phyloP scores from a whole-genome alignment of 805 yeast genomes.

The Saturnispora sekii region DNA sequence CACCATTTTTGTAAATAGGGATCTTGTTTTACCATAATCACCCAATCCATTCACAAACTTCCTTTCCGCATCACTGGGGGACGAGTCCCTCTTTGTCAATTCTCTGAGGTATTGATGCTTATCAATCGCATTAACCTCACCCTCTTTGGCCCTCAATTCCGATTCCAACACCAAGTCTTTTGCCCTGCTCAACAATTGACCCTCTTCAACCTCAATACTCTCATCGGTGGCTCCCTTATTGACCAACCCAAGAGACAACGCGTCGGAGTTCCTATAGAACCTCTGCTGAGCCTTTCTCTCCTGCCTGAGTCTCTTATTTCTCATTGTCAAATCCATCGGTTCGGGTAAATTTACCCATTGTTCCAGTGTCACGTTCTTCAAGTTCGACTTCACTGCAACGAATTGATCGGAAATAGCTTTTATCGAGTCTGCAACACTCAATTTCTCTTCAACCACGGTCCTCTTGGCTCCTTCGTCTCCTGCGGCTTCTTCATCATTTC shows the following conservation, averaged over 20 bases:
- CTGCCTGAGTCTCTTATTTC: slow-evolving; percentile 62
- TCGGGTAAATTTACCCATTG: slow-evolving; percentile 85
- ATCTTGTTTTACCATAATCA: slow-evolving; percentile 50
- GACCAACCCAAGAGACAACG: slow-evolving; percentile 33
- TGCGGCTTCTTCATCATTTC: slow-evolving; percentile 1
- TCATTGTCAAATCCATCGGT: slow-evolving; percentile 75
- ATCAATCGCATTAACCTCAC: slow-evolving; percentile 27
- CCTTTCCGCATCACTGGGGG: slow-evolving; percentile 10
- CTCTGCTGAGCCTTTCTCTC: slow-evolving; percentile 55
- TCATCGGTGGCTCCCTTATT: slow-evolving; percentile 23
- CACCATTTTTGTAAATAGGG: slow-evolving; percentile 56
- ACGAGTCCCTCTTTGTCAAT: slow-evolving; percentile 18
- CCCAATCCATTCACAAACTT: slow-evolving; percentile 31
- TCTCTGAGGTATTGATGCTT: slow-evolving; percentile 33
- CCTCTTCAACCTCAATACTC: slow-evolving; percentile 17
- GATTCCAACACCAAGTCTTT: slow-evolving; percentile 49
- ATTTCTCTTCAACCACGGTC: slow-evolving; percentile 12
- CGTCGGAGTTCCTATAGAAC: slow-evolving; percentile 77
- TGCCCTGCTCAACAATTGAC: slow-evolving; percentile 46
- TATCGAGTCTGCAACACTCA: slow-evolving; percentile 19
- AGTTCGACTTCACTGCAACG: slow-evolving; percentile 54
- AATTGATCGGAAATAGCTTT: slow-evolving; percentile 43
- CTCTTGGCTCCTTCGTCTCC: slow-evolving; percentile 7
- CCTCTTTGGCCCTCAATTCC: slow-evolving; percentile 30
- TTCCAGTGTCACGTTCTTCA: slow-evolving; percentile 48